These are phyloP conservation scores for Sphagnurus paluster DNA, from an alignment of 1,284 basidiomycete genomes.

Conservation along the genomic window DNA sequence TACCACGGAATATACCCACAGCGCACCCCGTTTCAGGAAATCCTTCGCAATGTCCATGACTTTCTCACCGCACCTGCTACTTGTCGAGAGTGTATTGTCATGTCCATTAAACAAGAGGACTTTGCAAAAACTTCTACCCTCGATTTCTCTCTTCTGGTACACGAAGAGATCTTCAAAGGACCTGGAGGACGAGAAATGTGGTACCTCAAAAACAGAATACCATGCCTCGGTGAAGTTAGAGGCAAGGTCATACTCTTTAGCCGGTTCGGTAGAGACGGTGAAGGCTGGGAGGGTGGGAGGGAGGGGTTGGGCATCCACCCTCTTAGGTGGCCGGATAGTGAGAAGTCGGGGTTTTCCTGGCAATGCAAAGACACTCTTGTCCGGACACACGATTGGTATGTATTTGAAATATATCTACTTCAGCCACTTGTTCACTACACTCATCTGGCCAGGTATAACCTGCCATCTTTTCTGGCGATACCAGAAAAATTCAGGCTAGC, in stretches of 20 bases:
- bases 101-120: slow-evolving; percentile 88
- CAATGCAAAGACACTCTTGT: slow-evolving; percentile 66
- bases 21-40: slow-evolving; percentile 61
- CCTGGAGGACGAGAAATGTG: slow-evolving; percentile 68
- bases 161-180: slow-evolving; percentile 56
- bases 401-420: slow-evolving; percentile 2
- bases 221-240: slow-evolving; percentile 76
- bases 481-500: slow-evolving; percentile 73
- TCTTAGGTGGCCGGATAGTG: slow-evolving; percentile 78
- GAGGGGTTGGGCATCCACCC: slow-evolving; percentile 83
- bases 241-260: slow-evolving; percentile 83
- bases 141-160: slow-evolving; percentile 67
- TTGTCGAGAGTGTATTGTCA: slow-evolving; percentile 71
- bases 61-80: slow-evolving; percentile 66
- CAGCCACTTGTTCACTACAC: neutral
- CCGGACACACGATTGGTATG: slow-evolving; percentile 81
- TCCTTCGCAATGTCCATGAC: slow-evolving; percentile 56
- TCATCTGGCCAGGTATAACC: slow-evolving; percentile 67
- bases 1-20: slow-evolving; percentile 81
- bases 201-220: slow-evolving; percentile 79
- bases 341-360: slow-evolving; percentile 73
- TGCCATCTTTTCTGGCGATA: slow-evolving; percentile 74
- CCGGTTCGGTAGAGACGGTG: slow-evolving; percentile 71
- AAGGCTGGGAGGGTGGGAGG: slow-evolving; percentile 61
- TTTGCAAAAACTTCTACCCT: slow-evolving; percentile 41